Evolutionary conservation across 805 yeast species (phyloP).

Genomic region (Starmerella bombi): DNA sequence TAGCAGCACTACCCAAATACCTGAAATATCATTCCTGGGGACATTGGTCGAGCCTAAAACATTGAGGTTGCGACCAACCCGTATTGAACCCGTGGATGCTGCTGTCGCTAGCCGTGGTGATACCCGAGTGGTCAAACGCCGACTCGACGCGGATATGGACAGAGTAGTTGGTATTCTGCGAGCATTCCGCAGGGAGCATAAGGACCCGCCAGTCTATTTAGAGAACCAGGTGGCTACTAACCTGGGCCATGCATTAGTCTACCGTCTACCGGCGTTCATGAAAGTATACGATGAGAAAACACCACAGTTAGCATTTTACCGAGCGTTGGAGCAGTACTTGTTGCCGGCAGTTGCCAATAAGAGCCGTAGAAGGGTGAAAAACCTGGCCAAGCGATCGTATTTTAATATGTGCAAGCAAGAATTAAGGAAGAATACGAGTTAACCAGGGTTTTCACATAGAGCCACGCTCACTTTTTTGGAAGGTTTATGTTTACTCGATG

Average conservation of each 20-base stretch:
- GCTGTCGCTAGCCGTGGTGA: not conserved
- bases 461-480: too few relatives aligned
- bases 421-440: not conserved
- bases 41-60: not conserved
- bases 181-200: not conserved
- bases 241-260: slow-evolving; percentile 4
- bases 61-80: not conserved
- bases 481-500: too few relatives aligned
- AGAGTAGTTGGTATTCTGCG: not conserved
- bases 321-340: not conserved
- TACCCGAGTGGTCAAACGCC: not conserved
- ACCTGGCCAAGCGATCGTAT: not conserved
- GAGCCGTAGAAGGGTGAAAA: not conserved
- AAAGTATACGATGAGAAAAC: not conserved
- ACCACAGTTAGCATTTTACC: not conserved
- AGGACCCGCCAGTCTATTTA: not conserved
- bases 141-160: not conserved
- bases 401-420: not conserved
- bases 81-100: not conserved
- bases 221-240: not conserved
- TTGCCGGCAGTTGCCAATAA: not conserved
- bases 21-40: not conserved
- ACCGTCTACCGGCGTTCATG: slow-evolving; percentile 2
- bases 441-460: too few relatives aligned
- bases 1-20: too few relatives aligned